These are phyloP conservation scores for Fusarium virguliforme DNA, from an alignment of 2,329 filamentous ascomycete genomes.

Conservation along the genomic window DNA sequence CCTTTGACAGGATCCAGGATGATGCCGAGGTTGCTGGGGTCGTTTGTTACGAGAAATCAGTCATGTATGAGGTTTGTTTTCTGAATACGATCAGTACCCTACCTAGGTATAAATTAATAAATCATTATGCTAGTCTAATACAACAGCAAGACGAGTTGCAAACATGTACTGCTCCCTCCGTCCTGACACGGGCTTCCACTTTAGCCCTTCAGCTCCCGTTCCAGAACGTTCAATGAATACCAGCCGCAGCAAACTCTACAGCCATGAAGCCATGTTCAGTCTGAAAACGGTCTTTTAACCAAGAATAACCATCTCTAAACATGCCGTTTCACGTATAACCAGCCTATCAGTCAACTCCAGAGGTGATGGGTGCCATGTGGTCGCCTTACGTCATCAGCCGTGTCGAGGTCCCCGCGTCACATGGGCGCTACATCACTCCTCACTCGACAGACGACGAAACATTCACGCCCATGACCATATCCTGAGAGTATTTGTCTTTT, in stretches of 20 bases:
- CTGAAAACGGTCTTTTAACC: not conserved
- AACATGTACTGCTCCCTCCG: not conserved
- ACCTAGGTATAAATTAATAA: too few species aligned
- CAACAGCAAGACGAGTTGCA: too few species aligned
- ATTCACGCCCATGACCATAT: slow-evolving; percentile 42
- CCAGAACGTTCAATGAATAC: slow-evolving; percentile 3
- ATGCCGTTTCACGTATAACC: not conserved
- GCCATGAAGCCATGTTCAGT: not conserved
- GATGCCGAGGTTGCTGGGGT: not conserved
- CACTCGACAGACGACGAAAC: slow-evolving; percentile 26
- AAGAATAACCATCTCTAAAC: not conserved
- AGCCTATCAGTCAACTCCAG: not conserved
- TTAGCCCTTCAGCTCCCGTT: slow-evolving; percentile 11
- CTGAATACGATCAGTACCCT: too few species aligned
- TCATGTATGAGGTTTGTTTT: too few species aligned
- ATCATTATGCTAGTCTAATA: too few species aligned
- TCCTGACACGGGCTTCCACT: slow-evolving; percentile 2
- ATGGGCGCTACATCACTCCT: slow-evolving; percentile 44
- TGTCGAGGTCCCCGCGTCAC: slow-evolving; percentile 37
- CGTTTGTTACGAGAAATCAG: not conserved
- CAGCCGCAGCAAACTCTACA: not conserved
- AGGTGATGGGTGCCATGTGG: slow-evolving; percentile 24
- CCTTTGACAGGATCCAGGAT: not conserved
- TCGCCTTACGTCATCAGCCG: slow-evolving; percentile 43
- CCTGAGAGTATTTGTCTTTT: not conserved